phyloP scores from a whole-genome alignment of 257 asterid genomes.

The Euphrasia confusa region DNA sequence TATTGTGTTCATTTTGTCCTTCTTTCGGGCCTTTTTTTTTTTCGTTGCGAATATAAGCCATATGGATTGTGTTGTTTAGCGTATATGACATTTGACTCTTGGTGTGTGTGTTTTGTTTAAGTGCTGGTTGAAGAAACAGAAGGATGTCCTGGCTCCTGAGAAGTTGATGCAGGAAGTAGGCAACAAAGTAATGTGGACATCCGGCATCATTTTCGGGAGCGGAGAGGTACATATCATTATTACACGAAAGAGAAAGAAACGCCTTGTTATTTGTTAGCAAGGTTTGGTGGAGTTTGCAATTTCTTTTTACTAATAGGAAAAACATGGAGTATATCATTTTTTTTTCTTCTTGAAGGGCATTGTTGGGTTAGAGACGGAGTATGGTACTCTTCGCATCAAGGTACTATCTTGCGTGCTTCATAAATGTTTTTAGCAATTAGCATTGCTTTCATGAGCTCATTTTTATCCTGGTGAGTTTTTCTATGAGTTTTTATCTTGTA shows the following conservation, averaged over 20 bases:
- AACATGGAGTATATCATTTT: not conserved
- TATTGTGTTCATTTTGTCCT: no score
- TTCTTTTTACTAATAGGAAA: conserved; percentile 1
- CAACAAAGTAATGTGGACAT: conserved; percentile 67
- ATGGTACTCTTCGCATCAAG: conserved; percentile 84
- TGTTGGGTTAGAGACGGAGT: conserved; percentile 69
- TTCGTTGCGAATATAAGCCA: no score
- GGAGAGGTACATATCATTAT: conserved; percentile 64
- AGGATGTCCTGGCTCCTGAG: conserved; percentile 67
- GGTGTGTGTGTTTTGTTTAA: conserved; percentile 26
- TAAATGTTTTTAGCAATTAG: not conserved
- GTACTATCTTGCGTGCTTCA: conserved; percentile 31
- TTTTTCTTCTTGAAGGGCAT: conserved; percentile 57
- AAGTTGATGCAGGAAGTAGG: conserved; percentile 35
- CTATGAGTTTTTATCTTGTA: no score
- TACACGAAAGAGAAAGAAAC: not conserved
- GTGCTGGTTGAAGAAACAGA: conserved; percentile 99
- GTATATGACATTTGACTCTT: no score
- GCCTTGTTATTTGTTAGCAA: conserved; percentile 2
- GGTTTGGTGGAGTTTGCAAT: conserved; percentile 6
- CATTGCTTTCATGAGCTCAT: not conserved
- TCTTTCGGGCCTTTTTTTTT: no score
- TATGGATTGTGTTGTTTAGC: no score
- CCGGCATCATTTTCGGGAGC: conserved; percentile 73
- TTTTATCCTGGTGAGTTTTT: not conserved